Evolutionary conservation across 805 yeast species (phyloP).

Genomic region (Starmerella kuoi): DNA sequence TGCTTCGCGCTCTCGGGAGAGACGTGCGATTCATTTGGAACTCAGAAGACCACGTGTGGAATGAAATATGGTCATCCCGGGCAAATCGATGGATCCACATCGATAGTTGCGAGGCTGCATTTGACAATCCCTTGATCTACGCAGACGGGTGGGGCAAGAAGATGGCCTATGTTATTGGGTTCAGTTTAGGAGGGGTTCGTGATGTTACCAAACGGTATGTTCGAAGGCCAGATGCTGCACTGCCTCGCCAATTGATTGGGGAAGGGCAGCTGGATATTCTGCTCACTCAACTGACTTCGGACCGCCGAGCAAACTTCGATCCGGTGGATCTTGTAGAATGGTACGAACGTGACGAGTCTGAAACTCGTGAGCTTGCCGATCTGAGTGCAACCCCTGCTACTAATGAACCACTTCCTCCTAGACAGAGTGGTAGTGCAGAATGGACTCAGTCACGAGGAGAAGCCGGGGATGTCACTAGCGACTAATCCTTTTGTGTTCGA

Average conservation of each 20-base stretch:
- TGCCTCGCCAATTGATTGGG: slow-evolving; percentile 38
- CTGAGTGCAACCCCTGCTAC: neutral
- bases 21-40: slow-evolving; percentile 72
- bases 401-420: slow-evolving; percentile 31
- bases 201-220: slow-evolving; percentile 68
- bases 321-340: slow-evolving; percentile 20
- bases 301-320: slow-evolving; percentile 9
- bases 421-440: slow-evolving; percentile 63
- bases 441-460: slow-evolving; percentile 82
- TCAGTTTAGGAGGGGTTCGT: slow-evolving; percentile 42
- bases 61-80: slow-evolving; percentile 61
- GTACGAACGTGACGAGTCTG: slow-evolving; percentile 21
- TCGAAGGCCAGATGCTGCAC: slow-evolving; percentile 30
- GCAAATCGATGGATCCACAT: slow-evolving; percentile 67
- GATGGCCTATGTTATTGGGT: slow-evolving; percentile 78
- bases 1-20: slow-evolving; percentile 54
- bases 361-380: slow-evolving; percentile 24
- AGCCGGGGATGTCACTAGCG: slow-evolving; percentile 44
- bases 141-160: slow-evolving; percentile 83
- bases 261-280: slow-evolving; percentile 27
- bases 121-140: slow-evolving; percentile 68
- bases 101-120: slow-evolving; percentile 79
- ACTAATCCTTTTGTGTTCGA: no score
- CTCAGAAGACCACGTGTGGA: slow-evolving; percentile 89
- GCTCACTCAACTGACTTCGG: slow-evolving; percentile 27